phyloP scores from a whole-genome alignment of 1,284 basidiomycete genomes.

The Ustilago hordei region DNA sequence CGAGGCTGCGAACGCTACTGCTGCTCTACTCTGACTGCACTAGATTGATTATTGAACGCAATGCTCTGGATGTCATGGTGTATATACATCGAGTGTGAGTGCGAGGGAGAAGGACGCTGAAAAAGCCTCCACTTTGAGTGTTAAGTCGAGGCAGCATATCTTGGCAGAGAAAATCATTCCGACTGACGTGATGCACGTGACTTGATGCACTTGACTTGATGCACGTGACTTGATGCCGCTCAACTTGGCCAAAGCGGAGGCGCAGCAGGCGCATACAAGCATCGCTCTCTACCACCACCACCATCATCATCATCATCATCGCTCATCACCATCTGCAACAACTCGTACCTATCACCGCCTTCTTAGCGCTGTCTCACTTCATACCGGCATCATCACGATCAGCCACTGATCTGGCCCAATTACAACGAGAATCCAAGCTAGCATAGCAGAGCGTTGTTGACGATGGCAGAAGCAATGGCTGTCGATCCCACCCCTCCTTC shows the following conservation, averaged over 20 bases:
- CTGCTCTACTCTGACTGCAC: conserved; percentile 14
- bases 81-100: neutral
- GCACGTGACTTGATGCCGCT: no score
- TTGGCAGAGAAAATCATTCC: no score
- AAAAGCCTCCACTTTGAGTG: conserved; percentile 2
- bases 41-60: neutral
- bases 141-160: neutral
- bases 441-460: neutral
- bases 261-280: no score
- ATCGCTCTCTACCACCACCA: no score
- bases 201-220: no score
- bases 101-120: neutral
- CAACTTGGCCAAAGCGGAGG: no score
- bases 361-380: no score
- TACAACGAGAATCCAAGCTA: no score
- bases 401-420: neutral
- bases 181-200: no score
- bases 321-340: no score
- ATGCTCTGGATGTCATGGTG: neutral
- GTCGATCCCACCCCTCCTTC: conserved; percentile 15
- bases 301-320: no score
- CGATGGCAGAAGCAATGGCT: conserved; percentile 24
- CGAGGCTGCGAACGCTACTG: conserved; percentile 25
- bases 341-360: no score
- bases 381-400: neutral